Conservation (phyloP, 2,329 filamentous ascomycete genomes). For the Xylaria sp. region DNA sequence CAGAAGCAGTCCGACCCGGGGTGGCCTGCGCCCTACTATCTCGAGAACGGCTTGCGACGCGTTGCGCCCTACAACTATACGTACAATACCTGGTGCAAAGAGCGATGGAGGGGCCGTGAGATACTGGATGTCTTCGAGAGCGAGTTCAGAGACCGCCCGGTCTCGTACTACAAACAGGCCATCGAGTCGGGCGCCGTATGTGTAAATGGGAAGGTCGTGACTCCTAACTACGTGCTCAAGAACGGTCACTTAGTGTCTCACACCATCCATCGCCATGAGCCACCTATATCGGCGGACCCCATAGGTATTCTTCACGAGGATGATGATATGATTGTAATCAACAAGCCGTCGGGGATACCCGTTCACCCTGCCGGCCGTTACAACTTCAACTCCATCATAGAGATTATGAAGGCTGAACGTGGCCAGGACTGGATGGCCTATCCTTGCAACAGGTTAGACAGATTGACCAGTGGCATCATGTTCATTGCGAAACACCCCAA, state of each 20-base stretch:
- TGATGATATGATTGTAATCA: constrained; percentile 92
- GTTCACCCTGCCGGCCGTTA: constrained; percentile 96
- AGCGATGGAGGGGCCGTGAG: constrained; percentile 86
- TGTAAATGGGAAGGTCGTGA: constrained; percentile 79
- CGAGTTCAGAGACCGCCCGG: constrained; percentile 89
- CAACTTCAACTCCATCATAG: constrained; percentile 92
- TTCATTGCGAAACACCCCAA: constrained; percentile 90
- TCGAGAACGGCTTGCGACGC: constrained; percentile 84
- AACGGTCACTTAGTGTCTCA: constrained; percentile 95
- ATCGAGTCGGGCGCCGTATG: constrained; percentile 83
- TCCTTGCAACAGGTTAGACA: constrained; percentile 92
- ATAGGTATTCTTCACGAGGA: constrained; percentile 91
- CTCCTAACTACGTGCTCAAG: constrained; percentile 76
- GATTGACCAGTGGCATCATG: constrained; percentile 96
- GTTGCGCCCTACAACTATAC: constrained; percentile 91
- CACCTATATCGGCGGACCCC: constrained; percentile 83
- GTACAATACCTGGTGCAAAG: constrained; percentile 94
- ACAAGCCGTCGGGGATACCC: constrained; percentile 94
- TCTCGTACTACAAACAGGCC: constrained; percentile 87
- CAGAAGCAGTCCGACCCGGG: constrained; percentile 48
- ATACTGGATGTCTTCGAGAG: constrained; percentile 88
- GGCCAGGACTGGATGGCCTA: constrained; percentile 65
- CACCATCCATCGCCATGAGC: constrained; percentile 94
- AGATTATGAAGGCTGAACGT: constrained; percentile 88
- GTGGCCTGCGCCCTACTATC: constrained; percentile 77